A percentile compares a stretch with the other conserved stretches of the same genome.
phyloP scores from a whole-genome alignment of 2,329 filamentous ascomycete species.

The Mollisia scopiformis region DNA sequence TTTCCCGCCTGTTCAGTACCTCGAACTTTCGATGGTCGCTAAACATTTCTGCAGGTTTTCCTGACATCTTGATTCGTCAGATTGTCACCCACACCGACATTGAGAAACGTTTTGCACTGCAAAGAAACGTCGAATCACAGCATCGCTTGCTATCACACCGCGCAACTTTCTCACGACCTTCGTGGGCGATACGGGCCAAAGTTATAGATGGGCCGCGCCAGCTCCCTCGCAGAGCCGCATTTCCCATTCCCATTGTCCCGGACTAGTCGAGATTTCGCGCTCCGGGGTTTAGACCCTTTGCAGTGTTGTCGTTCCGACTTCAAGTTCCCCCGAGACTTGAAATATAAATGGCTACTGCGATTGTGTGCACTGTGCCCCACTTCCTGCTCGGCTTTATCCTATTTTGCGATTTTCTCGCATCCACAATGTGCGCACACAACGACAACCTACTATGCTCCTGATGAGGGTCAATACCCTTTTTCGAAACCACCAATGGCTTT shows the following conservation, averaged over 20 bases:
- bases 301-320: not conserved
- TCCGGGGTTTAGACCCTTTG: not conserved
- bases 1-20: not conserved
- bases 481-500: not conserved
- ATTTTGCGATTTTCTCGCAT: not conserved
- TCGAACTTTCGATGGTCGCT: conserved; percentile 4
- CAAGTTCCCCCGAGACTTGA: not conserved
- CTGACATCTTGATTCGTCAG: not conserved
- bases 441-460: not conserved
- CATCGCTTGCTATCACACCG: not conserved
- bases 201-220: not conserved
- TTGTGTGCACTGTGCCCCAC: not conserved
- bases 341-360: not conserved
- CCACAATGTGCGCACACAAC: not conserved
- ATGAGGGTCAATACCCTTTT: not conserved
- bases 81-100: not conserved
- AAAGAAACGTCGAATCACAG: not conserved
- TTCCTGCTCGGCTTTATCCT: not conserved
- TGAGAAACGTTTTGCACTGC: not conserved
- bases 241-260: not conserved
- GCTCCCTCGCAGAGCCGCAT: not conserved
- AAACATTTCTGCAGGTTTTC: conserved; percentile 3
- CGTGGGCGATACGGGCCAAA: not conserved
- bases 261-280: not conserved
- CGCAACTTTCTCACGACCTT: not conserved